These are phyloP conservation scores for Sporothrix pseudoabietina DNA, from an alignment of 2,329 filamentous ascomycete species.

Conservation along the genomic window DNA sequence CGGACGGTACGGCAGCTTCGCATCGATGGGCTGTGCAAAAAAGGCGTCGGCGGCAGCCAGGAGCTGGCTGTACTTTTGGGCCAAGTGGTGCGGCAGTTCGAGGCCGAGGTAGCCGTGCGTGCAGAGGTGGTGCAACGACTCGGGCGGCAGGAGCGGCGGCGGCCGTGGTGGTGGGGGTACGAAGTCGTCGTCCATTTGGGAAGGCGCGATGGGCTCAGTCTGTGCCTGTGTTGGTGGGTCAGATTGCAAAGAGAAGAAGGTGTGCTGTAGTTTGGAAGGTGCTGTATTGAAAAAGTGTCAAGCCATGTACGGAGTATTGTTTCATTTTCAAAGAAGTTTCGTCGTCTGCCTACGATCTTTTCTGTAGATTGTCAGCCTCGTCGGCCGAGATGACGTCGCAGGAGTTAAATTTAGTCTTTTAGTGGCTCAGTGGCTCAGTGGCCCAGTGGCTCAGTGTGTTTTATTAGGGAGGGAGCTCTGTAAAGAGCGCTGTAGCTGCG, in stretches of 20 bases:
- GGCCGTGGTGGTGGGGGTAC: conserved; percentile 30
- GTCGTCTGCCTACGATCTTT: background rate
- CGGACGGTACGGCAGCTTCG: conserved; percentile 31
- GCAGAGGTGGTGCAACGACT: conserved; percentile 34
- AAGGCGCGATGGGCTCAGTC: background rate
- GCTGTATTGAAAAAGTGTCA: background rate
- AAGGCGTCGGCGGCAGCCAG: conserved; percentile 31
- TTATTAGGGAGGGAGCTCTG: too few relatives aligned
- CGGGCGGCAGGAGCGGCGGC: conserved; percentile 33
- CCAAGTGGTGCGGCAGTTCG: conserved; percentile 30
- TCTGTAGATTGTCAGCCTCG: background rate
- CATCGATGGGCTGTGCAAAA: conserved; percentile 29
- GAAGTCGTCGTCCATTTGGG: conserved; percentile 24
- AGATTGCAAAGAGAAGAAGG: background rate
- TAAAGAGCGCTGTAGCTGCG: background rate
- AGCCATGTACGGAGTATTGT: too few relatives aligned
- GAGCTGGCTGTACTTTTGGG: conserved; percentile 24
- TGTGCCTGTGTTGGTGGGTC: background rate
- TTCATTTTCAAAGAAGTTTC: background rate
- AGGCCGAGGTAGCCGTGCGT: conserved; percentile 34
- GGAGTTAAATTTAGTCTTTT: background rate
- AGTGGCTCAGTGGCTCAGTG: background rate
- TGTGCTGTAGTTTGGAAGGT: background rate
- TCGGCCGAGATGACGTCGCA: conserved; percentile 1
- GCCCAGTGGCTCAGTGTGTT: background rate